Conservation (phyloP, 1,284 basidiomycete species). For the Trichosporon faecale region DNA sequence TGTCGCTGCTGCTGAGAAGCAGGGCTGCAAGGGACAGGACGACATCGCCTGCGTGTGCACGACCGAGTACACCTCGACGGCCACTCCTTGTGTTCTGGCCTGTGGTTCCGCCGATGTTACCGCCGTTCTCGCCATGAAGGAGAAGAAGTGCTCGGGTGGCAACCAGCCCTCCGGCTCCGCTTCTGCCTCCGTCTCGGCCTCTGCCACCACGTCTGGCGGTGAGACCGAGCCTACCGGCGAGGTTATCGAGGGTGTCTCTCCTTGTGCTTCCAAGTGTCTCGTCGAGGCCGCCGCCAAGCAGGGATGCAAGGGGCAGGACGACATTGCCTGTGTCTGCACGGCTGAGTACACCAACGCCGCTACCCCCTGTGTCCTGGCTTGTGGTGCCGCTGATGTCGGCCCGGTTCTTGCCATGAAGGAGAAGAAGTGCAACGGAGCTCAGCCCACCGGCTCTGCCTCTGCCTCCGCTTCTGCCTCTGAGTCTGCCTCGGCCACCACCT, state of each 20-base stretch:
- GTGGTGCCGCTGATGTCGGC: not conserved
- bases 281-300: not conserved
- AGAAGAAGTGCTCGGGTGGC: conserved; percentile 4
- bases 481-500: no score
- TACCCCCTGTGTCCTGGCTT: conserved; percentile 5
- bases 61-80: not conserved
- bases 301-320: conserved; percentile 4
- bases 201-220: not conserved
- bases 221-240: no score
- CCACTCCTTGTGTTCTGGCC: conserved; percentile 1
- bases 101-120: not conserved
- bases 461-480: not conserved
- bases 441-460: not conserved
- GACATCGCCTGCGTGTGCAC: conserved; percentile 13
- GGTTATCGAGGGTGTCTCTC: not conserved
- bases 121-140: conserved; percentile 10
- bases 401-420: conserved; percentile 6
- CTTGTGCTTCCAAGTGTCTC: conserved; percentile 3
- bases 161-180: no score
- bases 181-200: no score
- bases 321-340: conserved; percentile 13
- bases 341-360: not conserved
- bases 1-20: not conserved
- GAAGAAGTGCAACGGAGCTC: not conserved
- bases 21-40: conserved; percentile 4